Evolutionary conservation across 768 basidiomycete species (phyloP), one percentile per base, ranked within the genome.

Genomic region (Strobilomyces echinocephalus): DNA sequence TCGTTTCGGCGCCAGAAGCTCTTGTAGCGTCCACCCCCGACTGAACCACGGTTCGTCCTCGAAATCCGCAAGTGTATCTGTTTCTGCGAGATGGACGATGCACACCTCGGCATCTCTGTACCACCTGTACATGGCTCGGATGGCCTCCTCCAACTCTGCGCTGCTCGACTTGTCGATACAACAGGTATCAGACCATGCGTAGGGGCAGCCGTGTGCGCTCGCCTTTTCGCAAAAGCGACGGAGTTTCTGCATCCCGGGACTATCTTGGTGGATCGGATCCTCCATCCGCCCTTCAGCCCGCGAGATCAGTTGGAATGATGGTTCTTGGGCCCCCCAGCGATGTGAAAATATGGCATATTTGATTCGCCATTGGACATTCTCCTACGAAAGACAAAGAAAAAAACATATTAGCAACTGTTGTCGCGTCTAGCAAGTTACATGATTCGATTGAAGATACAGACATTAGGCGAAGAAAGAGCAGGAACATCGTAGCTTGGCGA

Each of bases 81-180:
- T 57, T 14, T 18, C 45, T 15, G 45, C 49, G 36, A 57, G 55
- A 39, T 57, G 49, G 35, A 57, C 18, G 31, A 51, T 47, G 45
- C 57, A 57, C 9, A 46, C 46, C 6, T 57, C 49, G 20, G 48
- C 44, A 2, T 57, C 45, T 24, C 45, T 39, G 41, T 58, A 58
- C 57, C 55, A 56, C 41, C 35, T 36, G 12, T 48, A 56, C 55
- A 56, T 55, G 18, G 55, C 41, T 1, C 46, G 41, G 36, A 56
- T 56, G 21, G 55, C 57, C 10, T 58, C 57, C 21, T 53, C 57
- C 1, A 58, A 50, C 8, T 58, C 57, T 24, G 57, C 50, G 4
- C 56, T 58, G 50, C 57, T 58, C 33, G 50, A 53, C 43, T 58
- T 58, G 47, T 58, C 43, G 39, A 58, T 58, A 26, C 50, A 58